Percentiles rank a stretch among this genome's conserved stretches.
These are phyloP conservation scores for Xylaria sp. DNA, from an alignment of 2,329 filamentous ascomycete species.

Conservation along the genomic window DNA sequence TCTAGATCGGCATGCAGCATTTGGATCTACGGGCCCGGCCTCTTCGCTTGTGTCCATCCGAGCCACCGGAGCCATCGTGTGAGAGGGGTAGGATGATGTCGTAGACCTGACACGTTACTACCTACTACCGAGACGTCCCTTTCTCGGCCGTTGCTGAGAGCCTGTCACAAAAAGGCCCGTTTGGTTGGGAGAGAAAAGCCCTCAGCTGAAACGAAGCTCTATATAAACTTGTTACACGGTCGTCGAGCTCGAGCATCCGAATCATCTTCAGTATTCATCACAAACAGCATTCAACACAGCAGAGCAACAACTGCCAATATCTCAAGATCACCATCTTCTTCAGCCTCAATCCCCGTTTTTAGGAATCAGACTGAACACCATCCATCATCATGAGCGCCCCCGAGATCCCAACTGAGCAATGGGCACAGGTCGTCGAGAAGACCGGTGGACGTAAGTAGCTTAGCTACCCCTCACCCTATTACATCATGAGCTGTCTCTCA, in stretches of 20 bases:
- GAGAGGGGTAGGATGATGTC: slow-evolving; percentile 28
- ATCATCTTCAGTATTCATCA: neutral
- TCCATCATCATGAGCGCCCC: slow-evolving; percentile 43
- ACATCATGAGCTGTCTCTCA: no score
- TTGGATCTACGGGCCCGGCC: slow-evolving; percentile 1
- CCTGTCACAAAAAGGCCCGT: neutral
- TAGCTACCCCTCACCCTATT: slow-evolving; percentile 28
- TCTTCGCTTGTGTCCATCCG: slow-evolving; percentile 7
- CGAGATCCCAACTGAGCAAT: slow-evolving; percentile 79
- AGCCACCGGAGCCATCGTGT: slow-evolving; percentile 19
- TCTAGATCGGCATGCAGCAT: neutral
- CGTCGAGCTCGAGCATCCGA: neutral
- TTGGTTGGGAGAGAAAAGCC: neutral
- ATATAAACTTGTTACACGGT: neutral
- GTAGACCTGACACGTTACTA: slow-evolving; percentile 1
- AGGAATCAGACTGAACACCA: slow-evolving; percentile 6
- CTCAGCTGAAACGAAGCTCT: neutral
- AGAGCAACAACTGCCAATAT: neutral
- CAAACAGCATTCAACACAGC: neutral
- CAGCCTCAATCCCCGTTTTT: neutral
- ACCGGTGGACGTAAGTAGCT: slow-evolving; percentile 67
- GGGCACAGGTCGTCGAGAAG: slow-evolving; percentile 88
- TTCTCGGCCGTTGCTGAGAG: neutral
- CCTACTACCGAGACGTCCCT: neutral
- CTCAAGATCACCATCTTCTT: neutral